These are phyloP conservation scores for Rosa chinensis DNA, from an alignment of 306 rosid genomes.

Conservation along the genomic window DNA sequence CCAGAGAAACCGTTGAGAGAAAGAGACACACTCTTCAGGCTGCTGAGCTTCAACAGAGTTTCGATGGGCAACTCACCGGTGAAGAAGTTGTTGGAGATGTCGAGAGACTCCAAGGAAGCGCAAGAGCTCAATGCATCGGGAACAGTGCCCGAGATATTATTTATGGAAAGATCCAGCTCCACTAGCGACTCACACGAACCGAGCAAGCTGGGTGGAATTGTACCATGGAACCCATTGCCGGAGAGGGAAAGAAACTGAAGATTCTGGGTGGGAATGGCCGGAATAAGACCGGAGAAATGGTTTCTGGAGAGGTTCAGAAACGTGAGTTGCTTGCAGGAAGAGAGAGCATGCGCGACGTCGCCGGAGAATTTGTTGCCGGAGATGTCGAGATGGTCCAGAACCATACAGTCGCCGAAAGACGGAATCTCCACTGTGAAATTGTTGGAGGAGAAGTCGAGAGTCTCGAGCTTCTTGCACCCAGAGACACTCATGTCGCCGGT, in stretches of 20 bases:
- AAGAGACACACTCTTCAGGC: constrained; percentile 41
- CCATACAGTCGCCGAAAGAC: constrained; percentile 61
- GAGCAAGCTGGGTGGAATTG: constrained; percentile 41
- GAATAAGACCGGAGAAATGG: constrained; percentile 58
- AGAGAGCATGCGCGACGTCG: constrained; percentile 44
- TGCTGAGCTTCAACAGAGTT: constrained; percentile 43
- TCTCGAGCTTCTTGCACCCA: constrained; percentile 32
- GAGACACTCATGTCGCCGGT: constrained; percentile 54
- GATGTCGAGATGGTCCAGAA: constrained; percentile 56
- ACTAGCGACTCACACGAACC: constrained; percentile 48
- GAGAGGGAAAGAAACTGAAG: constrained; percentile 53
- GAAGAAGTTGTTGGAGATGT: constrained; percentile 57
- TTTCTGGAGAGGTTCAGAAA: constrained; percentile 65
- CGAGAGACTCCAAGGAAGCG: constrained; percentile 38
- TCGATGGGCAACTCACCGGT: constrained; percentile 56
- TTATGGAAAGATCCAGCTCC: constrained; percentile 60
- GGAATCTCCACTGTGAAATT: constrained; percentile 58
- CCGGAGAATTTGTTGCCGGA: constrained; percentile 73
- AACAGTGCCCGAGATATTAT: constrained; percentile 47
- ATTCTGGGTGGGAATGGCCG: constrained; percentile 45
- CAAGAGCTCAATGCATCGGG: constrained; percentile 58
- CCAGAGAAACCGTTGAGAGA: constrained; percentile 53
- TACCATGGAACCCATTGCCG: constrained; percentile 48
- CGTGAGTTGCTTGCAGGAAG: constrained; percentile 45
- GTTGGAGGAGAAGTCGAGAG: constrained; percentile 67